A percentile compares a stretch with the other conserved stretches of the same genome.
These are phyloP conservation scores for Salix udensis DNA, from an alignment of 345 rosid species.

Conservation along the genomic window DNA sequence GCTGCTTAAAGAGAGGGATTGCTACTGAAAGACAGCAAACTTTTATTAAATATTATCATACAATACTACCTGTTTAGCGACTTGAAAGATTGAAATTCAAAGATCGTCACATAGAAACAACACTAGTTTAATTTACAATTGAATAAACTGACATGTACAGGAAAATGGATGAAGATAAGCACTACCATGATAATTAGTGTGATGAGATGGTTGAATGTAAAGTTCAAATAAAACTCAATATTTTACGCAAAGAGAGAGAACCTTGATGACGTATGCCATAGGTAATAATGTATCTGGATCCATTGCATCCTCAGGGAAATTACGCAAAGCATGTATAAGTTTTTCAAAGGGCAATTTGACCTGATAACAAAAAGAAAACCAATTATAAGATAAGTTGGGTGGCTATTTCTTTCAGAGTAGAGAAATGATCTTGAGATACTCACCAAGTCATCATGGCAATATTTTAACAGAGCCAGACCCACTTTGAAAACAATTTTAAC, in stretches of 20 bases:
- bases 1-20: background rate
- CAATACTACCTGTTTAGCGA: background rate
- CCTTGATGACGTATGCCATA: constrained; percentile 89
- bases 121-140: background rate
- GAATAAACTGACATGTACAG: background rate
- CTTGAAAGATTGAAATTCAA: background rate
- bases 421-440: constrained; percentile 13
- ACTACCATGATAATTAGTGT: background rate
- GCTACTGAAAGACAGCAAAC: background rate
- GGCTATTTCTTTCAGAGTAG: background rate
- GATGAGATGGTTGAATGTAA: background rate
- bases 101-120: background rate
- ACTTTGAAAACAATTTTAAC: constrained; percentile 92
- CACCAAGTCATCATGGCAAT: constrained; percentile 92
- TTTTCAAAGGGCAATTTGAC: constrained; percentile 84
- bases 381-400: background rate
- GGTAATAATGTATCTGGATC: constrained; percentile 87
- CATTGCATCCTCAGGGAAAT: constrained; percentile 90
- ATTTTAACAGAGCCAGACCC: constrained; percentile 71
- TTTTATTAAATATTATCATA: background rate
- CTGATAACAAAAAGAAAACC: constrained; percentile 26
- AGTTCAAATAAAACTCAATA: background rate
- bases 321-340: constrained; percentile 81
- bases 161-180: background rate
- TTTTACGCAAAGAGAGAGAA: background rate